Percentiles rank a stretch among this genome's conserved stretches.
Conservation (phyloP, 108 stramenopile species). For the Cylindrotheca closterium region DNA sequence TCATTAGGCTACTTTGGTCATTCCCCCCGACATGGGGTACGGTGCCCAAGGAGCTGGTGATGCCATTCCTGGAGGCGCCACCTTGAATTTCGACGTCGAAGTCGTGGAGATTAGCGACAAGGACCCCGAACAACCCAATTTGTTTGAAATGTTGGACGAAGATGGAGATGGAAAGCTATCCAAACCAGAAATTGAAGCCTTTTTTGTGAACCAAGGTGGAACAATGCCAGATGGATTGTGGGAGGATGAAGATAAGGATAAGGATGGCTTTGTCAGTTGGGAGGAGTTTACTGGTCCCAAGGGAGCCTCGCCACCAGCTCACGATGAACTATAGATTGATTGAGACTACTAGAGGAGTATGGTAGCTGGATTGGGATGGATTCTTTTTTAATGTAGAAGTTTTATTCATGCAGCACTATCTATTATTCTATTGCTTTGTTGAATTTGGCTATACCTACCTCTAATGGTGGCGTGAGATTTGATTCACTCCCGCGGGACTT, state of each 20-base stretch:
- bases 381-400: no score
- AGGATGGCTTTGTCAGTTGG: slow-evolving; percentile 38
- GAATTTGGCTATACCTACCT: no score
- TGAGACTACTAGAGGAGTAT: no score
- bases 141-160: slow-evolving; percentile 30
- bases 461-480: no score
- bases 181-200: slow-evolving; percentile 19
- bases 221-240: slow-evolving; percentile 21
- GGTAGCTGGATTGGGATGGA: no score
- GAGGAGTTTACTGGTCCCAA: slow-evolving; percentile 37
- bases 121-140: slow-evolving; percentile 32
- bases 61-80: slow-evolving; percentile 92
- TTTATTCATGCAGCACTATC: no score
- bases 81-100: slow-evolving; percentile 94
- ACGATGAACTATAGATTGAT: no score
- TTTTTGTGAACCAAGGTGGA: slow-evolving; percentile 15
- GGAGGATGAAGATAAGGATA: slow-evolving; percentile 32
- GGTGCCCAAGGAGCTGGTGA: slow-evolving; percentile 91
- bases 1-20: slow-evolving; percentile 91
- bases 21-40: slow-evolving; percentile 91
- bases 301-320: slow-evolving; percentile 4
- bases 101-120: slow-evolving; percentile 24
- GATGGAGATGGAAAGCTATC: slow-evolving; percentile 35
- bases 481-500: no score
- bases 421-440: no score